Evolutionary conservation across 1,139 yeast species (phyloP).

Genomic region (Debaryomyces sp.): DNA sequence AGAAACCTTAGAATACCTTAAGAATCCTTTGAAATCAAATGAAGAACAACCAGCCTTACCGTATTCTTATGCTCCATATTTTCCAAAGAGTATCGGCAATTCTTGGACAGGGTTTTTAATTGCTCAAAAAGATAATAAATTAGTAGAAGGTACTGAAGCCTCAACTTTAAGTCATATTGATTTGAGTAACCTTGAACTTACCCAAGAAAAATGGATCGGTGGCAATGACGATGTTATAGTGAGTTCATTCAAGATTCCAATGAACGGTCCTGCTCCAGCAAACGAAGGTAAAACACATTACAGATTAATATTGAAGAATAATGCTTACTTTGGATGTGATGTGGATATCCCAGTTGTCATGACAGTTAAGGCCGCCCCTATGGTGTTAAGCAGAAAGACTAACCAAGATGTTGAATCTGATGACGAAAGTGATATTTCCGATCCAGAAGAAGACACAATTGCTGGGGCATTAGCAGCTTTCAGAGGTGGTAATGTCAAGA

Average conservation of each 20-base stretch:
- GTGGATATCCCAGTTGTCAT: constrained; percentile 66
- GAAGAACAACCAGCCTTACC: constrained; percentile 69
- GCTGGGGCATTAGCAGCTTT: constrained; percentile 68
- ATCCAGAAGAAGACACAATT: constrained; percentile 64
- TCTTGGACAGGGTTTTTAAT: constrained; percentile 72
- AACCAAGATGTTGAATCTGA: constrained; percentile 23
- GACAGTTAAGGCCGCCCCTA: constrained; percentile 59
- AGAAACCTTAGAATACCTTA: constrained; percentile 65
- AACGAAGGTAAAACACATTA: constrained; percentile 63
- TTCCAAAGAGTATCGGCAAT: constrained; percentile 58
- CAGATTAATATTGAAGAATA: constrained; percentile 63
- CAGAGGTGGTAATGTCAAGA: constrained; percentile 54
- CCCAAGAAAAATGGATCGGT: constrained; percentile 50
- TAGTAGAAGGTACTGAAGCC: constrained; percentile 66
- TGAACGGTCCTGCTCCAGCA: constrained; percentile 73
- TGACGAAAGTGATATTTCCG: constrained; percentile 59
- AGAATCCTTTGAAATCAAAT: constrained; percentile 71
- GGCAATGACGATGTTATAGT: constrained; percentile 52
- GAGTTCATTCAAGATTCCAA: constrained; percentile 73
- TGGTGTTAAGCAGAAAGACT: constrained; percentile 15
- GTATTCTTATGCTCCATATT: constrained; percentile 67
- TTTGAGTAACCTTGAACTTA: constrained; percentile 55
- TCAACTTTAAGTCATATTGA: constrained; percentile 55
- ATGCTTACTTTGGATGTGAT: constrained; percentile 73
- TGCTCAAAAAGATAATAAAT: constrained; percentile 74